Conservation (phyloP, 495 filamentous ascomycete genomes). For the Hypoxylon crocopeplum region DNA sequence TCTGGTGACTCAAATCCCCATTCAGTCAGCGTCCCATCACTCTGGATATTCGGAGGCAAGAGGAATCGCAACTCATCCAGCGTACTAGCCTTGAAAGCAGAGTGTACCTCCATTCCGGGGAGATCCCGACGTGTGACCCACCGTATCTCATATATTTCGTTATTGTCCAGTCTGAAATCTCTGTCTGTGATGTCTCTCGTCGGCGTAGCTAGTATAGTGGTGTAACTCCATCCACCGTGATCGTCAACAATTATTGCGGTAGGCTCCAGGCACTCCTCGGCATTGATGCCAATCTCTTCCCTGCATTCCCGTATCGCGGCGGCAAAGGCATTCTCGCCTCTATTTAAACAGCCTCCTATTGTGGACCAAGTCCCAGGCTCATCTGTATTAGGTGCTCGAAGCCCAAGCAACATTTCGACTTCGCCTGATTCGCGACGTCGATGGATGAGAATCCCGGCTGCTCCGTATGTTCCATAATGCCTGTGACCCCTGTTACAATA, state of each 20-base stretch:
- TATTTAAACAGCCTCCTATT: conserved; percentile 2
- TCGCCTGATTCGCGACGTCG: conserved; percentile 4
- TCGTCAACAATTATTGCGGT: background rate
- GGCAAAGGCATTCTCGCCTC: background rate
- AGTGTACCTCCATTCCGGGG: background rate
- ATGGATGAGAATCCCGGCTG: conserved; percentile 6
- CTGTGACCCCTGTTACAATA: background rate
- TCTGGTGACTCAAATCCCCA: too few relatives aligned
- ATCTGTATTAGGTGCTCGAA: background rate
- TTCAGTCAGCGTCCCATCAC: too few relatives aligned
- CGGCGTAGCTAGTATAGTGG: background rate
- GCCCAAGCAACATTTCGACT: conserved; percentile 13
- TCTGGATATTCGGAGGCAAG: background rate
- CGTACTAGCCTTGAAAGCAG: background rate
- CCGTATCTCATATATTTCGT: background rate
- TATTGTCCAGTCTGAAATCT: background rate
- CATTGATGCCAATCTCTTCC: conserved; percentile 11
- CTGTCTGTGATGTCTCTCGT: background rate
- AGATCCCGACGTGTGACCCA: conserved; percentile 9
- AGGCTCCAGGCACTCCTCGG: background rate
- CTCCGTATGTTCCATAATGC: conserved; percentile 3
- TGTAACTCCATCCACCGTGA: conserved; percentile 11
- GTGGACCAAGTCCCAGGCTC: background rate
- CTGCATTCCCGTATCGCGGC: background rate
- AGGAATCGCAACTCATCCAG: background rate